Base-by-base conservation (phyloP, 352 stramenopile species). In the Pythium myriotylum region DNA sequence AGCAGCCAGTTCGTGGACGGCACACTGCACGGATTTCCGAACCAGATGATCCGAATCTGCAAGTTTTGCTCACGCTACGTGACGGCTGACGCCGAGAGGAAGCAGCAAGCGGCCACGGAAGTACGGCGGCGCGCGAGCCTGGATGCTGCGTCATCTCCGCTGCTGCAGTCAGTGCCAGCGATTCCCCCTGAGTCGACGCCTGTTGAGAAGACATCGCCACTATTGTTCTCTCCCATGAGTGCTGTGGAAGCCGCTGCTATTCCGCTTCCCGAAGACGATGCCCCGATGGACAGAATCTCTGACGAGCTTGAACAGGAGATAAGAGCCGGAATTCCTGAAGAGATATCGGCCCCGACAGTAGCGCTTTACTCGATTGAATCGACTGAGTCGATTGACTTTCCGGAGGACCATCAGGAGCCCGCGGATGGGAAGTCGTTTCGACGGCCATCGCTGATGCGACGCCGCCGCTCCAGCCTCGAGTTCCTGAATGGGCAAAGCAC, bases 1-100 rank as follows among this genome's bases (percentile, higher is more conserved):
- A 94, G 86, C 57, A 81, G 81, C 51, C 71, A 86, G 26, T 92
- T 92, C 33, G 76, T 94, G 20, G 70, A 92, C n/a, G 79, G 81
- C 37, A 56, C 60, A 14, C 53, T 69, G 23, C 76, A 92, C 37
- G 82, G 79, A 0, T 86, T 90, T 40, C 64, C 61, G 14, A 73
- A 77, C 0, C 54, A 70, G 14, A 52, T 68, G 35, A 76, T 94
- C 61, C 86, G 86, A 43, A 80, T 93, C 33, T 95, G 86, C 64
- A 86, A 87, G 22, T 89, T 91, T 39, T 95, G 86, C 48, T 67
- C 74, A 22, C 62, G 70, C 35, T 89, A 84, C 27, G 69, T 82
- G 23, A 56, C 32, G 10, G 63, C 72, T n/a, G 67, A 71, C 17
- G 63, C 74, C 20, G 70, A 77, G 29, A 69, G 69, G 19, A 45